Conservation (phyloP, 805 yeast species). For the Cyberlindnera meyerae region DNA sequence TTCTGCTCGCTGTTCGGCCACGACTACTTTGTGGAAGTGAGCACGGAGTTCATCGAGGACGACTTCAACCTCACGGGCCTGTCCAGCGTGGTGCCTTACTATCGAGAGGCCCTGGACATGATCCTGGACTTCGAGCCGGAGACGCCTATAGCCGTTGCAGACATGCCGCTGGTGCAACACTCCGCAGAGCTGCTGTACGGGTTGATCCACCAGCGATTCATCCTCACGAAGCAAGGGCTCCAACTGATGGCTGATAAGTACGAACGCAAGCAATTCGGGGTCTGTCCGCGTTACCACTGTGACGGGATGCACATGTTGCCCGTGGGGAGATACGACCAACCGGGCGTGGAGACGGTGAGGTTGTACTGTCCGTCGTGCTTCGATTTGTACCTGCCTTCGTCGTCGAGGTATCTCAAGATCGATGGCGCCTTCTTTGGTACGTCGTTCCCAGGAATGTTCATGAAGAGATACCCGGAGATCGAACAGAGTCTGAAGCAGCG, state of each 20-base stretch:
- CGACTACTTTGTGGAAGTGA: slow-evolving; percentile 88
- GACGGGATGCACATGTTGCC: slow-evolving; percentile 89
- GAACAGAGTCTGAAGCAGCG: slow-evolving; percentile 65
- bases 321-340: slow-evolving; percentile 83
- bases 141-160: slow-evolving; percentile 52
- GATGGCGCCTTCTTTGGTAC: slow-evolving; percentile 99
- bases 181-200: slow-evolving; percentile 93
- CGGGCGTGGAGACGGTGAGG: slow-evolving; percentile 89
- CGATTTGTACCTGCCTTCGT: slow-evolving; percentile 83
- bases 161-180: slow-evolving; percentile 74
- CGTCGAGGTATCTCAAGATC: slow-evolving; percentile 78
- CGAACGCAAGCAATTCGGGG: slow-evolving; percentile 83
- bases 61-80: slow-evolving; percentile 94
- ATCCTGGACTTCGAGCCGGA: slow-evolving; percentile 74
- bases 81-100: slow-evolving; percentile 78
- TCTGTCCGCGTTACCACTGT: slow-evolving; percentile 86
- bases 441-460: slow-evolving; percentile 87
- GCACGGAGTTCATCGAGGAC: slow-evolving; percentile 91
- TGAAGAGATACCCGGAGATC: slow-evolving; percentile 87
- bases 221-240: slow-evolving; percentile 83
- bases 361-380: slow-evolving; percentile 92
- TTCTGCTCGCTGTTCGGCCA: slow-evolving; percentile 54
- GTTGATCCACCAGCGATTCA: slow-evolving; percentile 87
- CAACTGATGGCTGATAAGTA: slow-evolving; percentile 92
- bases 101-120: slow-evolving; percentile 86